A percentile compares a stretch with the other conserved stretches of the same genome.
Conservation (phyloP, 2,329 filamentous ascomycete species). For the Hirsutella thompsonii region DNA sequence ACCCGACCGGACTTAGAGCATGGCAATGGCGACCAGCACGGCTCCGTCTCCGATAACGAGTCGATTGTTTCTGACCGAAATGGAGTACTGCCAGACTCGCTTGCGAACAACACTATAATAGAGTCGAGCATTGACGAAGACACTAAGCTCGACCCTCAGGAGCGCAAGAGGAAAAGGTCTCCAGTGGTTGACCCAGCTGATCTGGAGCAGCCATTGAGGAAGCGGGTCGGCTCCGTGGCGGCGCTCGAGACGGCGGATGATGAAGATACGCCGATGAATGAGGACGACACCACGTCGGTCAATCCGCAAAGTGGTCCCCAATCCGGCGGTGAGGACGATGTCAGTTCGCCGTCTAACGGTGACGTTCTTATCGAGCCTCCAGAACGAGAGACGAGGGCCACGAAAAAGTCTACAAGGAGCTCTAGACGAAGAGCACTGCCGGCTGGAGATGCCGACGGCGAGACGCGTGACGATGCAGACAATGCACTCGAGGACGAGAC, state of each 20-base stretch:
- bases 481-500: conserved; percentile 26
- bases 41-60: conserved; percentile 25
- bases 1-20: conserved; percentile 20
- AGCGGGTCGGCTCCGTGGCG: conserved; percentile 37
- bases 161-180: conserved; percentile 39
- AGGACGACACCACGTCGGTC: conserved; percentile 22
- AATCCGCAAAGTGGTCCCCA: conserved; percentile 24
- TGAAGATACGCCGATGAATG: conserved; percentile 17
- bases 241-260: conserved; percentile 23
- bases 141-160: conserved; percentile 18
- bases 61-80: conserved; percentile 25
- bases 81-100: conserved; percentile 22
- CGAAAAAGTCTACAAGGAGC: conserved; percentile 21
- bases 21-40: conserved; percentile 24
- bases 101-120: conserved; percentile 18
- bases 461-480: conserved; percentile 19
- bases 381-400: conserved; percentile 21
- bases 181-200: conserved; percentile 30
- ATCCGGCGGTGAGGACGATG: conserved; percentile 34
- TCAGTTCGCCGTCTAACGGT: conserved; percentile 14
- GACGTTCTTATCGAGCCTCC: conserved; percentile 14
- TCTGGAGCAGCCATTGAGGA: conserved; percentile 34
- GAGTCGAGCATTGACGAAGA: conserved; percentile 17
- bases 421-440: conserved; percentile 23
- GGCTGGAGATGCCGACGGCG: conserved; percentile 15